Conservation (phyloP, 371 early-diverging fungal genomes). For the Mucor indicus region DNA sequence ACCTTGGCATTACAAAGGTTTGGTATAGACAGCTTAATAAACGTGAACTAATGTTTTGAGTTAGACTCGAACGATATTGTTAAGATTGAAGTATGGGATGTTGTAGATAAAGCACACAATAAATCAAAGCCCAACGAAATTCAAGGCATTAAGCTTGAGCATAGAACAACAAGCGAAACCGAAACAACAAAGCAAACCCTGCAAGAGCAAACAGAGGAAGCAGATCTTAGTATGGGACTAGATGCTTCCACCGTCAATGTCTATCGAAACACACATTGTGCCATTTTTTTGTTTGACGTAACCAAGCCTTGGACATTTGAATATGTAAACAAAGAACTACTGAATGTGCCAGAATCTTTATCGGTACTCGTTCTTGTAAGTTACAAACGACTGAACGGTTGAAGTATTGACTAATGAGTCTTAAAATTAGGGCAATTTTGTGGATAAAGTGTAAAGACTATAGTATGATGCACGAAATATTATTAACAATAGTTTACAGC, state of each 20-base stretch:
- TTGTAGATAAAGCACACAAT: slow-evolving; percentile 59
- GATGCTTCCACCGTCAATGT: slow-evolving; percentile 69
- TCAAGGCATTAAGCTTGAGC: slow-evolving; percentile 43
- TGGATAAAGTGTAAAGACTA: slow-evolving; percentile 37
- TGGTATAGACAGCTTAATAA: too few species aligned
- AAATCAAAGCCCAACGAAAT: slow-evolving; percentile 16
- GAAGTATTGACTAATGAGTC: not conserved
- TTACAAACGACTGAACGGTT: not conserved
- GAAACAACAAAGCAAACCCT: not conserved
- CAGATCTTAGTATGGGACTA: slow-evolving; percentile 26
- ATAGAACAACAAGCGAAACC: slow-evolving; percentile 10
- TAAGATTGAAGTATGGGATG: slow-evolving; percentile 72
- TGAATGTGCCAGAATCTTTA: slow-evolving; percentile 51
- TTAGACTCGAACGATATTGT: slow-evolving; percentile 59
- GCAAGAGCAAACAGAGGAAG: not conserved
- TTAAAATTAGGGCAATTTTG: slow-evolving; percentile 43
- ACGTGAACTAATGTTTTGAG: not conserved
- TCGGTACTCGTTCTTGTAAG: slow-evolving; percentile 57
- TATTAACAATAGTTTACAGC: slow-evolving; percentile 3
- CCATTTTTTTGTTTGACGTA: slow-evolving; percentile 57
- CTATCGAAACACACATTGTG: slow-evolving; percentile 61
- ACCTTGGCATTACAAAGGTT: slow-evolving; percentile 65
- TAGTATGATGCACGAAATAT: not conserved
- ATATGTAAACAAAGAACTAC: slow-evolving; percentile 51
- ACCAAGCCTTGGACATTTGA: slow-evolving; percentile 68